Evolutionary conservation across 2,329 filamentous ascomycete genomes (phyloP).

Genomic region (Graphiopsis chlorocephala): DNA sequence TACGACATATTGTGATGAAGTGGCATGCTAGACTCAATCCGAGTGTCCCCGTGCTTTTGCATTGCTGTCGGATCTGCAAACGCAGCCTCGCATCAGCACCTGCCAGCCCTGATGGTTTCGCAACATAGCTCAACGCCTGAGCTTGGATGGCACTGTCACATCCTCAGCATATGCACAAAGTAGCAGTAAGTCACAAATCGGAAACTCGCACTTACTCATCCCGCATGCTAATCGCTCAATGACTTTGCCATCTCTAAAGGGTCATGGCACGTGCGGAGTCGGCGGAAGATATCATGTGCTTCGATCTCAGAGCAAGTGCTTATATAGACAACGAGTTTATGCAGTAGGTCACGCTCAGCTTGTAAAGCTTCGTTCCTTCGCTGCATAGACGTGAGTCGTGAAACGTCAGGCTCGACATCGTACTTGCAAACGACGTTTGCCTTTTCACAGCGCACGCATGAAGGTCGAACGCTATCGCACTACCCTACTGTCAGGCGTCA

Average conservation of each 20-base stretch:
- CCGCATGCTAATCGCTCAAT: neutral
- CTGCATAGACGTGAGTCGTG: neutral
- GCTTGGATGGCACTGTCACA: neutral
- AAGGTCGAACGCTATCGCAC: neutral
- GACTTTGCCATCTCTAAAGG: neutral
- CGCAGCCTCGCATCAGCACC: neutral
- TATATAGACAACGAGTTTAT: neutral
- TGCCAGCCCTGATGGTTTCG: neutral
- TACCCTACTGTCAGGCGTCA: neutral
- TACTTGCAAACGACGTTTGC: neutral
- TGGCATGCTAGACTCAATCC: neutral
- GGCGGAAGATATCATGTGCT: neutral
- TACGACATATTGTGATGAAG: neutral
- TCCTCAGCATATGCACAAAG: neutral
- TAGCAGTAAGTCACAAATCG: neutral
- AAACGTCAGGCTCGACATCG: neutral
- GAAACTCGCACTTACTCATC: too few relatives aligned
- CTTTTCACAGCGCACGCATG: neutral
- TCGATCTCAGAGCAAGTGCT: neutral
- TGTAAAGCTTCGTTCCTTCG: neutral
- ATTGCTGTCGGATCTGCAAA: neutral
- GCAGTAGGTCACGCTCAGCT: neutral
- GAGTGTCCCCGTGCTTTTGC: neutral
- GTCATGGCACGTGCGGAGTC: neutral
- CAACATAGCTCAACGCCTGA: neutral